A percentile compares a stretch with the other conserved stretches of the same genome.
These are phyloP conservation scores for Tolypocladium tropicale DNA, from an alignment of 2,329 filamentous ascomycete genomes.

Conservation along the genomic window DNA sequence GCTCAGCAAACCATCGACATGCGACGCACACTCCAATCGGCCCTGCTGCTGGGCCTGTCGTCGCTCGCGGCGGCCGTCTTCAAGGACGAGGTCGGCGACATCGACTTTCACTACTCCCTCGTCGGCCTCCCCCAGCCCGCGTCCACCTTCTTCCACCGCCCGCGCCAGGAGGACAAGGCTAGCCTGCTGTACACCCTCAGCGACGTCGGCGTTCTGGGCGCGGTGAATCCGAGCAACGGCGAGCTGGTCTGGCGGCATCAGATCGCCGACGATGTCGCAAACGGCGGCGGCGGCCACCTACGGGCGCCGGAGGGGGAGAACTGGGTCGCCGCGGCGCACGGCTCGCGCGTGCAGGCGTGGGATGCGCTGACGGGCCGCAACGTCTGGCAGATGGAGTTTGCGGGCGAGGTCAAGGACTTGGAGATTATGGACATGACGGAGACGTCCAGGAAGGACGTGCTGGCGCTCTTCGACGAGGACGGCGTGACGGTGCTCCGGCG, in stretches of 20 bases:
- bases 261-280: constrained; percentile 40
- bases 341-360: constrained; percentile 66
- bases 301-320: constrained; percentile 71
- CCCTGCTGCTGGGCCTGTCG: constrained; percentile 27
- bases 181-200: constrained; percentile 87
- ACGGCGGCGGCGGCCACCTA: constrained; percentile 41
- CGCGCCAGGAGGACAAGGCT: constrained; percentile 69
- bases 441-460: constrained; percentile 54
- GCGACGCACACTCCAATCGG: constrained; percentile 25
- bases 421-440: constrained; percentile 68
- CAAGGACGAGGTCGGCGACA: constrained; percentile 78
- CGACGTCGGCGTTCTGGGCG: constrained; percentile 72
- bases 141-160: constrained; percentile 91
- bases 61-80: constrained; percentile 56
- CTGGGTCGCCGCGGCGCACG: constrained; percentile 64
- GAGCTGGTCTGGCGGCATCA: constrained; percentile 78
- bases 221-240: constrained; percentile 81
- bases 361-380: constrained; percentile 71
- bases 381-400: constrained; percentile 59
- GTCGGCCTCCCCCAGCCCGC: constrained; percentile 72
- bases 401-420: constrained; percentile 53
- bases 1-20: constrained; percentile 12
- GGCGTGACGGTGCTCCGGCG: constrained; percentile 53
- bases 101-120: constrained; percentile 89
- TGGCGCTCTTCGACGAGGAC: constrained; percentile 56